These are phyloP conservation scores for Suillus subalutaceus DNA, from an alignment of 768 basidiomycete genomes.

Conservation along the genomic window DNA sequence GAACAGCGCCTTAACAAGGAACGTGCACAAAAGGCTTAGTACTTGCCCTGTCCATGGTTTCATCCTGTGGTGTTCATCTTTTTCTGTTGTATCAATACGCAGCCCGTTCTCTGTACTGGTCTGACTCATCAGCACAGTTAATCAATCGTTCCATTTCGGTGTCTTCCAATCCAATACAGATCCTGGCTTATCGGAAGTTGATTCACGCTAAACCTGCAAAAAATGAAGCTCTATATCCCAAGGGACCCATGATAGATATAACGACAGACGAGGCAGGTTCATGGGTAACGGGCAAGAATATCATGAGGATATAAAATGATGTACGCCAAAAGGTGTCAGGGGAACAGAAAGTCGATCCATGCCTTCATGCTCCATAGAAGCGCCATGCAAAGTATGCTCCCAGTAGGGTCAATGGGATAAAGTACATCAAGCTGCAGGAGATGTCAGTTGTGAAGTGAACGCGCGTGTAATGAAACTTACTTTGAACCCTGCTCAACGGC, in stretches of 20 bases:
- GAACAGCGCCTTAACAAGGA: conserved; percentile 31
- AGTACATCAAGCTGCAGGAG: conserved; percentile 69
- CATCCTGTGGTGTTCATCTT: conserved; percentile 2
- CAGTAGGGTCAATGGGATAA: conserved; percentile 76
- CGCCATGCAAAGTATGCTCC: conserved; percentile 91
- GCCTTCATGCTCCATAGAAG: conserved; percentile 54
- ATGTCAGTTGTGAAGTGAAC: conserved; percentile 16
- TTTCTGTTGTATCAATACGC: neutral
- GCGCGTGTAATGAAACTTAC: conserved; percentile 40
- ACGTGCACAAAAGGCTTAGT: conserved; percentile 10
- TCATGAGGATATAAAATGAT: conserved; percentile 16
- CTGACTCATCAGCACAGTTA: conserved; percentile 3
- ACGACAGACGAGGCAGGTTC: conserved; percentile 7
- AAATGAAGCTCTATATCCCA: conserved; percentile 21
- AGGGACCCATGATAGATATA: conserved; percentile 18
- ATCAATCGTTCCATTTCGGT: neutral
- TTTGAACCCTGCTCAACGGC: conserved; percentile 72
- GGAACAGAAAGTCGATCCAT: neutral
- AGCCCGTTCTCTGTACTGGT: neutral
- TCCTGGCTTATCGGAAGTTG: neutral
- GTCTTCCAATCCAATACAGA: neutral
- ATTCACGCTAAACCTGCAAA: conserved; percentile 4
- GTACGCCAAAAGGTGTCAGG: neutral
- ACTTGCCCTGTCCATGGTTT: neutral
- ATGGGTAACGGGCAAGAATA: conserved; percentile 18